A percentile compares a stretch with the other conserved stretches of the same genome.
These are phyloP conservation scores for Podaxis pistillaris DNA, from an alignment of 768 basidiomycete species.

Conservation along the genomic window DNA sequence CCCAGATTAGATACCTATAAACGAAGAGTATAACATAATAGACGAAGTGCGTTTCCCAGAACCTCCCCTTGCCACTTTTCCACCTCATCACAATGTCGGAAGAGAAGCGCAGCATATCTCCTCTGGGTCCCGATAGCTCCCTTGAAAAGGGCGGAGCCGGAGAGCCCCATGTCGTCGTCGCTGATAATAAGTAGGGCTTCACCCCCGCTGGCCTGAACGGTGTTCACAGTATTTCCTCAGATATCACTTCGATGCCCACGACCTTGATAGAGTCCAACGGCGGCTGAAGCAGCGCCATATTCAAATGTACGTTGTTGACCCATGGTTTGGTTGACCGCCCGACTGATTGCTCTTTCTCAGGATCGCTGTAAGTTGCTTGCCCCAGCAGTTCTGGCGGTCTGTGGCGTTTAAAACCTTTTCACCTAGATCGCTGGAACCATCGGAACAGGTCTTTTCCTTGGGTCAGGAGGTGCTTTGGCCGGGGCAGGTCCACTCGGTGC, in stretches of 20 bases:
- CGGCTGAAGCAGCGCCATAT: slow-evolving; percentile 76
- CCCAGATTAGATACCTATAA: background rate
- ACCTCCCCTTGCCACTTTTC: slow-evolving; percentile 9
- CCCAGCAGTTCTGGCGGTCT: background rate
- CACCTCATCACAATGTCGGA: slow-evolving; percentile 20
- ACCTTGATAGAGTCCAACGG: slow-evolving; percentile 70
- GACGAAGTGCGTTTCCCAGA: background rate
- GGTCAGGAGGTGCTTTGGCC: slow-evolving; percentile 59
- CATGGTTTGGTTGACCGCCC: background rate
- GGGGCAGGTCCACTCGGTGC: slow-evolving; percentile 68
- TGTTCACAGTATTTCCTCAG: slow-evolving; percentile 18
- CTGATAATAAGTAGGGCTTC: slow-evolving; percentile 17
- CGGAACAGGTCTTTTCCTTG: slow-evolving; percentile 73
- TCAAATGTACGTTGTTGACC: slow-evolving; percentile 54
- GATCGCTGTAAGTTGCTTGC: slow-evolving; percentile 54
- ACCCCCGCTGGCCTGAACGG: background rate
- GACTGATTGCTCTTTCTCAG: slow-evolving; percentile 25
- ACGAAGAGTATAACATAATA: slow-evolving; percentile 1
- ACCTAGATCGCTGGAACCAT: slow-evolving; percentile 69
- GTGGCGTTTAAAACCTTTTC: background rate
- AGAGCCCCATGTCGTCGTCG: slow-evolving; percentile 4
- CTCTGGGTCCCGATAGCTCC: slow-evolving; percentile 17
- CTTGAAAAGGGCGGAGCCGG: slow-evolving; percentile 21
- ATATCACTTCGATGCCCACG: slow-evolving; percentile 55
- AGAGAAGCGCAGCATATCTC: slow-evolving; percentile 18